phyloP scores from a whole-genome alignment of 148 eudicot species.

The Nepenthes gracilis region DNA sequence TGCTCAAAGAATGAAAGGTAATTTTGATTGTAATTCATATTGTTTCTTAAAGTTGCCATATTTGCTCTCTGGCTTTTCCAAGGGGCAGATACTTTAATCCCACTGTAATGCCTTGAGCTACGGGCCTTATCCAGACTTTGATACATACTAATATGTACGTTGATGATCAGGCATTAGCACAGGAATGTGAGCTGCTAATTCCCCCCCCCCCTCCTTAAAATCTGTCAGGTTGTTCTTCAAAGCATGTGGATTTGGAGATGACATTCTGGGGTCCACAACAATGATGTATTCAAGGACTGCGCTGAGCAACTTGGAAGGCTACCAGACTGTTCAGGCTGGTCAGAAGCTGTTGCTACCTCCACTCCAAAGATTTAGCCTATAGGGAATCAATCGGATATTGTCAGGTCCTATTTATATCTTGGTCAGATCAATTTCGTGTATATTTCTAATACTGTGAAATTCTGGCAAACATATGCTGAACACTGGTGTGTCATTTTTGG shows the following conservation, averaged over 20 bases:
- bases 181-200: not conserved
- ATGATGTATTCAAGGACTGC: conserved; percentile 51
- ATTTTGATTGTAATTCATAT: not conserved
- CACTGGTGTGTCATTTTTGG: no score
- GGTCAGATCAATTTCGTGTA: not conserved
- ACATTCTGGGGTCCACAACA: conserved; percentile 65
- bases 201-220: not conserved
- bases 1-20: conserved; percentile 66
- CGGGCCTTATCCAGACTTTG: no score
- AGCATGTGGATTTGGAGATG: conserved; percentile 83
- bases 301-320: conserved; percentile 14
- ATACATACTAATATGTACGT: not conserved
- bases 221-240: conserved; percentile 47
- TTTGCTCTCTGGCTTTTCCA: not conserved
- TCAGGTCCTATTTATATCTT: not conserved
- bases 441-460: not conserved
- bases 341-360: conserved; percentile 47
- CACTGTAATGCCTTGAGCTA: no score
- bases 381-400: not conserved
- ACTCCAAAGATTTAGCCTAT: conserved; percentile 12
- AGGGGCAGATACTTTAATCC: no score
- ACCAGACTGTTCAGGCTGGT: conserved; percentile 33
- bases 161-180: not conserved
- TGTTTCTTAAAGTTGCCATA: not conserved
- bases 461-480: no score